phyloP scores from a whole-genome alignment of 1,284 basidiomycete species.

The Trametes hirsuta region DNA sequence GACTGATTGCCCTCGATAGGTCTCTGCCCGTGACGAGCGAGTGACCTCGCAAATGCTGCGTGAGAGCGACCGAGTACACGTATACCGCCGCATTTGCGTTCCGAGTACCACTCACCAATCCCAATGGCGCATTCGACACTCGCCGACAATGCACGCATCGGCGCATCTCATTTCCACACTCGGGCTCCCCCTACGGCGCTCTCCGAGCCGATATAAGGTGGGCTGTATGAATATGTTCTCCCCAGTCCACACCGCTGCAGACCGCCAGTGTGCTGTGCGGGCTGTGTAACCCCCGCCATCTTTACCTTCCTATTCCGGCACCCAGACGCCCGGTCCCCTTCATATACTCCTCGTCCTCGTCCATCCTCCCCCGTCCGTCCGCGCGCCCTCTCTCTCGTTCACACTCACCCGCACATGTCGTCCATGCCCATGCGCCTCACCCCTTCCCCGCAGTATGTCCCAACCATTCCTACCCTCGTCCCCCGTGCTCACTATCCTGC shows the following conservation, averaged over 20 bases:
- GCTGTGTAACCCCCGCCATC: neutral
- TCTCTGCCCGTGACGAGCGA: neutral
- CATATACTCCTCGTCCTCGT: neutral
- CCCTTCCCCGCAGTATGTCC: neutral
- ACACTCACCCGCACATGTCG: neutral
- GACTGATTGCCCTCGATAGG: neutral
- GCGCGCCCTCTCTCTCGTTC: neutral
- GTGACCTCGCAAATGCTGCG: neutral
- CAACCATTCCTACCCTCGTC: neutral
- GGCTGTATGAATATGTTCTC: too few relatives aligned
- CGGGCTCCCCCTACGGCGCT: too few relatives aligned
- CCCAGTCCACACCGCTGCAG: too few relatives aligned
- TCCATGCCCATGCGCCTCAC: neutral
- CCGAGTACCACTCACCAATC: neutral
- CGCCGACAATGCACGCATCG: too few relatives aligned
- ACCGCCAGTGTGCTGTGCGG: too few relatives aligned
- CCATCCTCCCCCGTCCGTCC: neutral
- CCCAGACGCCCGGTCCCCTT: too few relatives aligned
- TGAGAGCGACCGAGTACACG: neutral
- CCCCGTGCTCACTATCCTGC: neutral
- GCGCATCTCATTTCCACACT: too few relatives aligned
- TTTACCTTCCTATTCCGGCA: neutral
- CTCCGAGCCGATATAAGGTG: too few relatives aligned
- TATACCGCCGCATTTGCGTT: constrained; percentile 2
- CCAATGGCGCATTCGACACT: neutral